These are phyloP conservation scores for Yarrowia deformans DNA, from an alignment of 805 yeast species.

Conservation along the genomic window DNA sequence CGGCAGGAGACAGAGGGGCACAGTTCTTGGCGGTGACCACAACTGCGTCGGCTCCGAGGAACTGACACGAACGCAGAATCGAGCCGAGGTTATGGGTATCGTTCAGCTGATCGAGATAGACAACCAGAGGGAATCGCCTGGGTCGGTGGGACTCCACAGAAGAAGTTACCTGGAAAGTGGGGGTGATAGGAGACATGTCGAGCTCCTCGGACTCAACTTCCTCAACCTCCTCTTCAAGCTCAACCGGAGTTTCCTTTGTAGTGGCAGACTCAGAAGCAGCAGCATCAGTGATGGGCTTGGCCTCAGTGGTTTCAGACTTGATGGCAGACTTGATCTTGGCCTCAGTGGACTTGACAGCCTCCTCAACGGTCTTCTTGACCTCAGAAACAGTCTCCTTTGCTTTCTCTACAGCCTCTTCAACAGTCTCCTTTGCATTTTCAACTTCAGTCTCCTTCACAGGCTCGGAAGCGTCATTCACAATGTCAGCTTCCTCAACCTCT, in stretches of 20 bases:
- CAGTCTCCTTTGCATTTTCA: not conserved
- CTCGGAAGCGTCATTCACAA: not conserved
- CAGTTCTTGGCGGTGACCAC: constrained; percentile 72
- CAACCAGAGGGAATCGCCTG: constrained; percentile 63
- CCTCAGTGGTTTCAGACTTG: not conserved
- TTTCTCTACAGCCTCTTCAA: not conserved
- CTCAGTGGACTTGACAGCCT: not conserved
- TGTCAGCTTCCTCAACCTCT: not conserved
- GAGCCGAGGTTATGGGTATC: constrained; percentile 93
- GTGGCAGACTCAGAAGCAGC: not conserved
- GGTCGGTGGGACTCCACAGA: constrained; percentile 16
- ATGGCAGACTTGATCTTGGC: no score
- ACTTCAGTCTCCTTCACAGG: not conserved
- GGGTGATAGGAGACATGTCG: not conserved
- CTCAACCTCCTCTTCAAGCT: not conserved
- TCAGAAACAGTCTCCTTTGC: not conserved
- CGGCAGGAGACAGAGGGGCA: constrained; percentile 78
- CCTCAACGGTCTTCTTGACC: not conserved
- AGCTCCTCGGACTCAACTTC: not conserved
- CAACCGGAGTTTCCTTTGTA: not conserved
- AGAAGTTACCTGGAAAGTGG: constrained; percentile 24
- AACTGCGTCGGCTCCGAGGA: constrained; percentile 81
- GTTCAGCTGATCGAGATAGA: constrained; percentile 77
- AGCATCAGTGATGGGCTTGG: not conserved
- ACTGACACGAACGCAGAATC: constrained; percentile 78